These are phyloP conservation scores for Boletus rubroflammeus DNA, from an alignment of 768 basidiomycete genomes.

Conservation along the genomic window DNA sequence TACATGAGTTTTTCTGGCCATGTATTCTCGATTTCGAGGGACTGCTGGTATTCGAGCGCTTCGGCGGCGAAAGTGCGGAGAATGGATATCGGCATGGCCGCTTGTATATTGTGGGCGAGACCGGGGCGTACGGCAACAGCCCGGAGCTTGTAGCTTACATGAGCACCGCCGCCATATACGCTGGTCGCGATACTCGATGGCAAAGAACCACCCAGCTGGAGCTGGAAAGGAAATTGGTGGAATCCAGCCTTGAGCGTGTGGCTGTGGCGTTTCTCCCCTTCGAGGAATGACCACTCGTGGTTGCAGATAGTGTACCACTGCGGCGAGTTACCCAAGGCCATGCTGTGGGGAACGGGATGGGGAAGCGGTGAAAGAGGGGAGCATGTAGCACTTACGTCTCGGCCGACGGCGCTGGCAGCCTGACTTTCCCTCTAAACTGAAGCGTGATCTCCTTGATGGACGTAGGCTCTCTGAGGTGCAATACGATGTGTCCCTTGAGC, in stretches of 20 bases:
- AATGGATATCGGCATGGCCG: constrained; percentile 58
- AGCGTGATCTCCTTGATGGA: constrained; percentile 83
- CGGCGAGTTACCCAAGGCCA: constrained; percentile 29
- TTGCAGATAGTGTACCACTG: constrained; percentile 64
- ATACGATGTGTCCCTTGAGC: constrained; percentile 76
- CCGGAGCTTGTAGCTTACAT: constrained; percentile 84
- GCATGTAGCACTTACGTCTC: constrained; percentile 52
- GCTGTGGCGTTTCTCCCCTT: constrained; percentile 70
- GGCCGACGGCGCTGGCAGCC: constrained; percentile 52
- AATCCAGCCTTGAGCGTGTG: constrained; percentile 96
- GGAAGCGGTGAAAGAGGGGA: background rate
- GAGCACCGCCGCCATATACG: constrained; percentile 50
- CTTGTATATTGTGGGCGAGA: constrained; percentile 65
- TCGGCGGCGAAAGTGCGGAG: constrained; percentile 73
- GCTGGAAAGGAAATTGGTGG: constrained; percentile 89
- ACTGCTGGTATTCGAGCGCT: constrained; percentile 93
- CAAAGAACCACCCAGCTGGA: constrained; percentile 79
- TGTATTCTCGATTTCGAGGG: constrained; percentile 92
- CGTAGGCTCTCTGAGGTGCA: constrained; percentile 78
- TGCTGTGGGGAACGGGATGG: constrained; percentile 10
- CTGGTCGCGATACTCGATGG: constrained; percentile 71
- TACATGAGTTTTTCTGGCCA: constrained; percentile 99
- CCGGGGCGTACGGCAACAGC: constrained; percentile 80
- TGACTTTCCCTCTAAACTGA: constrained; percentile 79
- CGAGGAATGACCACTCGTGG: constrained; percentile 92